Base-by-base conservation (phyloP, 257 asterid genomes). In the Rauvolfia tetraphylla region DNA sequence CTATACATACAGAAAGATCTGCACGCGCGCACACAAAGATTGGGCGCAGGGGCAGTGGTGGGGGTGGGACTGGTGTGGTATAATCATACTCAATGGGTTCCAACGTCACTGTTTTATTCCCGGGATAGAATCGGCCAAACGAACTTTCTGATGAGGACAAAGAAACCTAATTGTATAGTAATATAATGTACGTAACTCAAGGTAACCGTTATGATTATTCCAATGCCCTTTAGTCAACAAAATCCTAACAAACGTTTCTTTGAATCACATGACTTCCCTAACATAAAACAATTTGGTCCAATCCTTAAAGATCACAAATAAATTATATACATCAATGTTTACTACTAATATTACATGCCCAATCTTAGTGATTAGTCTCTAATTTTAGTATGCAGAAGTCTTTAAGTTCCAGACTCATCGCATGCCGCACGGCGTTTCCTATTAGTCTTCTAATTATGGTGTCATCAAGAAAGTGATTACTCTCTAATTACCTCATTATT, bases 171-270 rank as follows among this genome's bases (percentile, higher is more conserved):
- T 81, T 78, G 49, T 46, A 62, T 71, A 73, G 63, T 73, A 68
- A 33, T 59, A 76, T 73, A 73, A 73, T 76, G 79, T 78, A 81
- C 87, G 81, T 81, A 87, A 84, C 75, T 81, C 85, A 81, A 65
- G 75, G 81, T 82, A 92, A 88, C 96, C 90, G 92, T 87, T 87
- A 85, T 83, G 89, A 92, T 87, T 88, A 88, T 88, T 88, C 89
- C 87, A 46, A 77, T 82, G 87, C 78, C 56, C 75, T 77, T 78
- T 83, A 83, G 94, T 90, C 96, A 92, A 92, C 95, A 62, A 86
- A 81, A 90, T 92, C 95, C 88, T 86, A 92, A 92, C 96, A 92
- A 92, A 88, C 95, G 78, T 54, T 75, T 72, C 69, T 57, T 72
- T 59, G 83, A 88, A 78, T 85, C 90, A 85, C 89, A 88, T 82